Percentiles rank a stretch among this genome's conserved stretches.
Evolutionary conservation across 2,329 filamentous ascomycete genomes (phyloP).

Genomic region (Fusarium sp.): DNA sequence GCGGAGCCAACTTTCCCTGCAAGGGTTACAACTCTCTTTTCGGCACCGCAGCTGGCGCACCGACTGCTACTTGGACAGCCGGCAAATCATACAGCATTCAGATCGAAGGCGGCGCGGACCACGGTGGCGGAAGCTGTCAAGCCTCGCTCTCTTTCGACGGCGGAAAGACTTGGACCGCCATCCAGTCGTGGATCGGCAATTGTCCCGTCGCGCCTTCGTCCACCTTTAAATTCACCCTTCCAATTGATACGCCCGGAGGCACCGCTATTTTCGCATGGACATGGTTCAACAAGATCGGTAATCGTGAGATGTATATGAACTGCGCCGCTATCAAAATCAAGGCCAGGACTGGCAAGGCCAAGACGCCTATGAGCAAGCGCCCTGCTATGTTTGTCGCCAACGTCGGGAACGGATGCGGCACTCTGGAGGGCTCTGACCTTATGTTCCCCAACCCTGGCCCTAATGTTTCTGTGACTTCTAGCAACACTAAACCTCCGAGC

Average conservation of each 20-base stretch:
- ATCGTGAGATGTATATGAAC: slow-evolving; percentile 89
- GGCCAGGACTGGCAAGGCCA: slow-evolving; percentile 47
- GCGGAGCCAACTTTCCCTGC: slow-evolving; percentile 79
- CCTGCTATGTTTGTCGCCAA: slow-evolving; percentile 80
- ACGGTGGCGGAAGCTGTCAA: slow-evolving; percentile 81
- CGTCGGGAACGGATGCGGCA: slow-evolving; percentile 57
- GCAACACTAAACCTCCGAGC: slow-evolving; percentile 46
- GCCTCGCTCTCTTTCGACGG: slow-evolving; percentile 79
- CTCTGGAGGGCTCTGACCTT: slow-evolving; percentile 65
- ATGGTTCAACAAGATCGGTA: slow-evolving; percentile 81
- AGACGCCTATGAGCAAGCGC: slow-evolving; percentile 62
- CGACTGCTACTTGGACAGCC: slow-evolving; percentile 70
- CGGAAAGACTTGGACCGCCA: slow-evolving; percentile 75
- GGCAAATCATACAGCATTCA: slow-evolving; percentile 73
- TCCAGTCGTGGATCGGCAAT: slow-evolving; percentile 66
- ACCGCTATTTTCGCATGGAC: slow-evolving; percentile 80
- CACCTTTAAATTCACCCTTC: slow-evolving; percentile 74
- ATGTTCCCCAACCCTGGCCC: slow-evolving; percentile 70
- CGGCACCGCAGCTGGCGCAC: slow-evolving; percentile 61
- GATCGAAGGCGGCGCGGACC: slow-evolving; percentile 70
- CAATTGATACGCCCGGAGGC: slow-evolving; percentile 55
- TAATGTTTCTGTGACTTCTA: slow-evolving; percentile 54
- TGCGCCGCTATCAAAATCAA: slow-evolving; percentile 77
- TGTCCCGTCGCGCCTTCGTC: slow-evolving; percentile 60
- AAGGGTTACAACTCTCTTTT: slow-evolving; percentile 69